phyloP scores from a whole-genome alignment of 768 basidiomycete genomes.

The Lentinula raphanica region DNA sequence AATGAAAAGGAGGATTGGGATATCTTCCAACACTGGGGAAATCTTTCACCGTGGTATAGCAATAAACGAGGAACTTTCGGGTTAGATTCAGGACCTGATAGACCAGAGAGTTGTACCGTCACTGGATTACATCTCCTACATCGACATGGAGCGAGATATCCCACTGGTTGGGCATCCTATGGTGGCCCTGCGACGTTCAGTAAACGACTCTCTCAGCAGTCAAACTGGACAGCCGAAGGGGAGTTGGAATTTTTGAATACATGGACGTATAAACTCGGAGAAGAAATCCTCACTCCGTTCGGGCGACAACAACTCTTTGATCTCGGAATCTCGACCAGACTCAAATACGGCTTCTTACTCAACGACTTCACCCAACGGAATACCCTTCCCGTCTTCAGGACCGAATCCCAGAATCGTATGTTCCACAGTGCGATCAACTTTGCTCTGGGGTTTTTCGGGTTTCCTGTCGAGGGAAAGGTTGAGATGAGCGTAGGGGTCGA shows the following conservation, averaged over 20 bases:
- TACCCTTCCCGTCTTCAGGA: constrained; percentile 73
- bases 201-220: constrained; percentile 44
- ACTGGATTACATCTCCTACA: constrained; percentile 78
- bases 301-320: constrained; percentile 83
- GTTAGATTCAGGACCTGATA: constrained; percentile 62
- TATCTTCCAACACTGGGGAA: constrained; percentile 77
- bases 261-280: constrained; percentile 89
- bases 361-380: constrained; percentile 59
- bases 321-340: constrained; percentile 63
- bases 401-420: constrained; percentile 80
- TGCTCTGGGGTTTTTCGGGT: constrained; percentile 72
- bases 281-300: constrained; percentile 89
- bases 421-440: constrained; percentile 60
- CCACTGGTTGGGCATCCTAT: constrained; percentile 57
- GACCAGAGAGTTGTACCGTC: constrained; percentile 64
- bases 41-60: constrained; percentile 83
- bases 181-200: constrained; percentile 61
- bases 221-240: constrained; percentile 60
- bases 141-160: constrained; percentile 75
- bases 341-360: constrained; percentile 77
- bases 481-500: constrained; percentile 77
- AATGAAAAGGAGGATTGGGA: constrained; percentile 41
- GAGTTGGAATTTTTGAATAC: constrained; percentile 72
- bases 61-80: constrained; percentile 64
- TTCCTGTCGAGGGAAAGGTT: constrained; percentile 70